Evolutionary conservation across 345 rosid genomes (phyloP).

Genomic region (Mallotus nudiflorus): DNA sequence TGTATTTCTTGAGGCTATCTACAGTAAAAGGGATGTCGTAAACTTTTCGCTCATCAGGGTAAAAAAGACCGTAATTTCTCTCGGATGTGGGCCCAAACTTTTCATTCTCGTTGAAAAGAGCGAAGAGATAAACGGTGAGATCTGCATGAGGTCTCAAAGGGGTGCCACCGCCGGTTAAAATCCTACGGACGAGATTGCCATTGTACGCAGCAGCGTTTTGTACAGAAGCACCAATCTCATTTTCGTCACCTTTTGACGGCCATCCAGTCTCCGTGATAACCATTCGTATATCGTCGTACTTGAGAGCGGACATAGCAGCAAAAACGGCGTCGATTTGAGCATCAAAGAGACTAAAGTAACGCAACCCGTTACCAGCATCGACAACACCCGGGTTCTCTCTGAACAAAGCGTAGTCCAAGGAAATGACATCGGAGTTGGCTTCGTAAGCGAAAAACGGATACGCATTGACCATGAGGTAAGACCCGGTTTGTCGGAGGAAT

Average conservation of each 20-base stretch:
- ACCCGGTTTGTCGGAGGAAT: conserved; percentile 88
- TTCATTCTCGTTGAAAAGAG: conserved; percentile 84
- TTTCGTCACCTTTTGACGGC: conserved; percentile 88
- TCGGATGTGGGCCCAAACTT: conserved; percentile 85
- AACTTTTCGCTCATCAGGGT: conserved; percentile 73
- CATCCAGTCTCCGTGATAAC: conserved; percentile 94
- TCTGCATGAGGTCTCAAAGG: conserved; percentile 77
- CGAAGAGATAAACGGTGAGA: conserved; percentile 87
- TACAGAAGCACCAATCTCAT: conserved; percentile 68
- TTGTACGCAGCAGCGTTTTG: conserved; percentile 83
- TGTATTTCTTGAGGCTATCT: conserved; percentile 50
- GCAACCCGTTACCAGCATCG: conserved; percentile 75
- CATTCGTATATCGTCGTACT: conserved; percentile 65
- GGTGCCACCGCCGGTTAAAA: conserved; percentile 84
- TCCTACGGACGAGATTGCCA: conserved; percentile 79
- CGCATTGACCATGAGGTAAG: conserved; percentile 84
- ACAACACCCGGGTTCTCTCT: conserved; percentile 89
- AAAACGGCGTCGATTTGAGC: conserved; percentile 98
- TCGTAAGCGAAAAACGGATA: conserved; percentile 96
- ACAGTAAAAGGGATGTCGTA: conserved; percentile 73
- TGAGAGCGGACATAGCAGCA: conserved; percentile 76
- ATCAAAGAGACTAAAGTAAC: conserved; percentile 85
- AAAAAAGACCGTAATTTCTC: conserved; percentile 91
- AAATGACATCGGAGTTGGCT: conserved; percentile 85
- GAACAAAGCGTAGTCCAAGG: conserved; percentile 82